Conservation (phyloP, 441 rosid genomes). For the Populus trichocarpa region DNA sequence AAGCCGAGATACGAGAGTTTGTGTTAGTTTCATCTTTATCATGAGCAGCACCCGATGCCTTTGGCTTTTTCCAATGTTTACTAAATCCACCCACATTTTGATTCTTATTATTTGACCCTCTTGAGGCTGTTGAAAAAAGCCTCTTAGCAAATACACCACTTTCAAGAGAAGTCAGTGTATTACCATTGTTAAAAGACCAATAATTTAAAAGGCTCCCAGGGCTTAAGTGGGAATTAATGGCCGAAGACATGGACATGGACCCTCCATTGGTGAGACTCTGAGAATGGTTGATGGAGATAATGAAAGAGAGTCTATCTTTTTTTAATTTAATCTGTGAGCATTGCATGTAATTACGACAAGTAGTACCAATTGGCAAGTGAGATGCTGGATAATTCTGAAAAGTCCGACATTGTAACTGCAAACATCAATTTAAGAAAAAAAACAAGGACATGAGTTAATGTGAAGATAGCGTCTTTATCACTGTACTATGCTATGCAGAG, state of each 20-base stretch:
- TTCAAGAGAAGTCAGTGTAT: conserved; percentile 20
- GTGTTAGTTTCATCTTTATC: conserved; percentile 16
- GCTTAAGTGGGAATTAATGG: conserved; percentile 22
- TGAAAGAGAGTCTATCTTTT: conserved; percentile 23
- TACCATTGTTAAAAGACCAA: conserved; percentile 22
- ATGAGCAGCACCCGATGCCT: conserved; percentile 33
- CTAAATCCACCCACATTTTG: conserved; percentile 23
- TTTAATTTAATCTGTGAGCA: conserved; percentile 32
- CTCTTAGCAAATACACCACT: conserved; percentile 27
- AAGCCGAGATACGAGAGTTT: conserved; percentile 9
- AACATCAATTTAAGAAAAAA: background rate
- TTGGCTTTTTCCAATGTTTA: conserved; percentile 39
- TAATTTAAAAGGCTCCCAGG: conserved; percentile 24
- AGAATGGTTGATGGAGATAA: conserved; percentile 8
- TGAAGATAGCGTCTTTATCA: background rate
- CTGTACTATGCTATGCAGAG: background rate
- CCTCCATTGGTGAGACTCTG: background rate
- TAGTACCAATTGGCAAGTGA: conserved; percentile 23
- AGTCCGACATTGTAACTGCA: conserved; percentile 46
- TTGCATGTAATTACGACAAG: conserved; percentile 24
- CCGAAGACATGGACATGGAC: conserved; percentile 17
- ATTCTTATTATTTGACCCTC: conserved; percentile 14
- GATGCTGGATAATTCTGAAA: conserved; percentile 29
- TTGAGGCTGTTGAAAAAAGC: conserved; percentile 42
- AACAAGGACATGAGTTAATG: background rate